phyloP scores from a whole-genome alignment of 352 stramenopile genomes.

The Vaucheria bursata region DNA sequence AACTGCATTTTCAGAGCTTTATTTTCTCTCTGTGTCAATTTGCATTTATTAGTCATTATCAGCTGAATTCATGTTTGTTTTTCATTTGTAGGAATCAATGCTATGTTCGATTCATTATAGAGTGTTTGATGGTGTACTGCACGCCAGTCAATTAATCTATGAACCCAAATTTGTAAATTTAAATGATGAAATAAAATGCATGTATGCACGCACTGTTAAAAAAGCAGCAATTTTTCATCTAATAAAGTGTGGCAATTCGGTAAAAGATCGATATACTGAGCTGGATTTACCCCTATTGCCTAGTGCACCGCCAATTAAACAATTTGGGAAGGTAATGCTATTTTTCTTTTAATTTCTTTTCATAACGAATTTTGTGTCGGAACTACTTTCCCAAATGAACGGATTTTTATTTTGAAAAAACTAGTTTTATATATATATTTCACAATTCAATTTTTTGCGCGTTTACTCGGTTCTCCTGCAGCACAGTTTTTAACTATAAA shows the following conservation, averaged over 20 bases:
- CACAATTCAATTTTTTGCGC: too few relatives aligned
- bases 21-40: not conserved
- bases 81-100: constrained; percentile 49
- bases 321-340: constrained; percentile 73
- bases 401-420: not conserved
- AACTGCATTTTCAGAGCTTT: not conserved
- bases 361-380: too few relatives aligned
- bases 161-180: constrained; percentile 49
- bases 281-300: constrained; percentile 60
- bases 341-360: too few relatives aligned
- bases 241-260: constrained; percentile 53
- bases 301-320: constrained; percentile 34
- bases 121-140: constrained; percentile 67
- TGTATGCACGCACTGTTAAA: constrained; percentile 82
- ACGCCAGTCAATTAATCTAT: constrained; percentile 47
- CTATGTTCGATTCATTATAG: constrained; percentile 70
- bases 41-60: not conserved
- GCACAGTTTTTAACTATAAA: too few relatives aligned
- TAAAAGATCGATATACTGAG: constrained; percentile 57
- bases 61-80: too few relatives aligned
- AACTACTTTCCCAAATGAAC: too few relatives aligned
- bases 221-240: constrained; percentile 66
- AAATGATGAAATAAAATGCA: constrained; percentile 72
- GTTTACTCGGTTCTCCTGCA: too few relatives aligned
- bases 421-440: too few relatives aligned